phyloP scores from a whole-genome alignment of 2,329 filamentous ascomycete species.

The Pyrenophora graminea region DNA sequence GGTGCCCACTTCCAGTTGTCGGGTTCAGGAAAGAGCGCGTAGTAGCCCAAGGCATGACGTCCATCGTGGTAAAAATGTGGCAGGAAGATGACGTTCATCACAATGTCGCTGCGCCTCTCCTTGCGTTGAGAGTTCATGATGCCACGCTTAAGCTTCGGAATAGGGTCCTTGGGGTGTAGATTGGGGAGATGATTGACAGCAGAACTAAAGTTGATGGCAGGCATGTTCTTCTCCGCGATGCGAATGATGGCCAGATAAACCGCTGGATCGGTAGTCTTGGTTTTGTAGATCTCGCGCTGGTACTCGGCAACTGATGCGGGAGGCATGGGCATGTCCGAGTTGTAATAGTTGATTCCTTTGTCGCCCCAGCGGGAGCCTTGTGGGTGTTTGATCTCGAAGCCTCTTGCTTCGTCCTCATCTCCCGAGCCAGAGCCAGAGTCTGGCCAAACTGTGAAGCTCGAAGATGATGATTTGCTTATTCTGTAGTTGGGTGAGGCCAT shows the following conservation, averaged over 20 bases:
- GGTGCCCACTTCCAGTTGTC: neutral
- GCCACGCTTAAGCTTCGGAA: slow-evolving; percentile 5
- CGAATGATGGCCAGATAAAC: slow-evolving; percentile 27
- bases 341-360: slow-evolving; percentile 1
- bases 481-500: neutral
- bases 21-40: neutral
- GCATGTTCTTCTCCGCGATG: slow-evolving; percentile 27
- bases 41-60: slow-evolving; percentile 22
- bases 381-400: neutral
- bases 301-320: neutral
- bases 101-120: neutral
- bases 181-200: slow-evolving; percentile 29
- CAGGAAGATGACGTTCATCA: slow-evolving; percentile 17
- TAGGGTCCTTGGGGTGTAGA: neutral
- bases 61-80: slow-evolving; percentile 23
- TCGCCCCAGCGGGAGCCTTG: neutral
- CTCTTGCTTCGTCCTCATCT: neutral
- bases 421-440: neutral
- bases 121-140: slow-evolving; percentile 5
- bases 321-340: slow-evolving; percentile 1
- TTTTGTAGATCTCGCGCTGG: slow-evolving; percentile 20
- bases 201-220: slow-evolving; percentile 21
- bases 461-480: neutral
- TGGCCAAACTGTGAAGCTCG: neutral
- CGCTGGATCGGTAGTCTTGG: slow-evolving; percentile 19